A percentile compares a stretch with the other conserved stretches of the same genome.
Conservation (phyloP, 495 filamentous ascomycete genomes). For the Choiromyces venosus region DNA sequence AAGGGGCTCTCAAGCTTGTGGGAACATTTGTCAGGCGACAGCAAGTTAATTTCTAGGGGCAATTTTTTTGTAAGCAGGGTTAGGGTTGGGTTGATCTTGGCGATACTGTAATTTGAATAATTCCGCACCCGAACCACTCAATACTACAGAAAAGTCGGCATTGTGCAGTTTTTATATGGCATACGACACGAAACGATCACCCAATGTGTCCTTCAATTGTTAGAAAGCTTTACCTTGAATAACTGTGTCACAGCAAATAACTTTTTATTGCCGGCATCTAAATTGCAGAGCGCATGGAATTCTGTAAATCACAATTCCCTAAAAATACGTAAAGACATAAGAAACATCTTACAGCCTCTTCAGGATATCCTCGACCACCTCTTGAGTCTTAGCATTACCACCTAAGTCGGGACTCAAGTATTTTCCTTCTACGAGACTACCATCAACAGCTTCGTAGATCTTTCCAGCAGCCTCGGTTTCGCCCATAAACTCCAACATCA, state of each 20-base stretch:
- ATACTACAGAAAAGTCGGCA: neutral
- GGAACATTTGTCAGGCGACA: neutral
- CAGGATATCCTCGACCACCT: constrained; percentile 86
- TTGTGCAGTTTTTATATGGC: neutral
- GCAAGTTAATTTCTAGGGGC: neutral
- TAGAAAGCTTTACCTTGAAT: neutral
- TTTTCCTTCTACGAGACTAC: constrained; percentile 75
- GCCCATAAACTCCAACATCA: constrained; percentile 93
- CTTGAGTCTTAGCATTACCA: constrained; percentile 75
- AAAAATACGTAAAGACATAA: neutral
- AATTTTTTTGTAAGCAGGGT: neutral
- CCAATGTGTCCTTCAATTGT: neutral
- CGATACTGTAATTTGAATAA: neutral
- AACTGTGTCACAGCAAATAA: neutral
- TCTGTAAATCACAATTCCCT: neutral
- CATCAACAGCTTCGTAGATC: constrained; percentile 91
- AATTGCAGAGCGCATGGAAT: neutral
- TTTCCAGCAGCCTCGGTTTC: constrained; percentile 77
- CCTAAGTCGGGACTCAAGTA: constrained; percentile 86
- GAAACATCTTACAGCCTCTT: constrained; percentile 61
- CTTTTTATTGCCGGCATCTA: neutral
- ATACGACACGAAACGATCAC: neutral
- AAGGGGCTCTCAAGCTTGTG: neutral
- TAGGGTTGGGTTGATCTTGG: neutral
- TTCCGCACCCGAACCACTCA: neutral